Percentiles rank a stretch among this genome's conserved stretches.
These are phyloP conservation scores for Solanum aculeatissimum DNA, from an alignment of 305 asterid genomes.

Conservation along the genomic window DNA sequence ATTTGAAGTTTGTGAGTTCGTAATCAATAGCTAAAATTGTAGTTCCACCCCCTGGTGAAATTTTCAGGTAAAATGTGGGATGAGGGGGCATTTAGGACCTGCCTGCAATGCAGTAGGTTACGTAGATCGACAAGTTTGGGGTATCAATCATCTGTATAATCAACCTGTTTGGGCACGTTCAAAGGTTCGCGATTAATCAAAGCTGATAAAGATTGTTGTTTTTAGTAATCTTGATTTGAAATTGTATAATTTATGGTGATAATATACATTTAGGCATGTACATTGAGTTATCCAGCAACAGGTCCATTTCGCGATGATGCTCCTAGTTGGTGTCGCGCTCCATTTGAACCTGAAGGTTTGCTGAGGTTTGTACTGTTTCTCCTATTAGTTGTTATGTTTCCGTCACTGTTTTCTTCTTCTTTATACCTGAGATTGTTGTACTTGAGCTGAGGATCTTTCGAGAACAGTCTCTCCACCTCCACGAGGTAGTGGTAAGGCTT, in stretches of 20 bases:
- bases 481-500: too few relatives aligned
- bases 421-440: too few relatives aligned
- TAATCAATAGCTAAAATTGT: background rate
- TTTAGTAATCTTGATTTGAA: background rate
- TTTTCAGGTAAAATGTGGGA: conserved; percentile 79
- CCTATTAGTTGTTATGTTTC: too few relatives aligned
- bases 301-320: conserved; percentile 57
- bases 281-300: conserved; percentile 49
- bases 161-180: conserved; percentile 70
- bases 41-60: background rate
- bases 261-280: conserved; percentile 51
- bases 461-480: too few relatives aligned
- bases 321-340: conserved; percentile 67
- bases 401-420: too few relatives aligned
- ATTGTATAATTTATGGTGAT: background rate
- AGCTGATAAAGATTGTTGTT: background rate
- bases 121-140: conserved; percentile 84
- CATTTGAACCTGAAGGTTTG: conserved; percentile 84
- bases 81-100: conserved; percentile 86
- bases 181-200: conserved; percentile 18
- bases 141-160: conserved; percentile 63
- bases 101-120: conserved; percentile 90
- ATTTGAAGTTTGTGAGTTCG: background rate
- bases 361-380: conserved; percentile 28
- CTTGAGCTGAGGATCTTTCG: too few relatives aligned